Evolutionary conservation across 2,329 filamentous ascomycete genomes (phyloP).

Genomic region (Talaromyces marneffei): DNA sequence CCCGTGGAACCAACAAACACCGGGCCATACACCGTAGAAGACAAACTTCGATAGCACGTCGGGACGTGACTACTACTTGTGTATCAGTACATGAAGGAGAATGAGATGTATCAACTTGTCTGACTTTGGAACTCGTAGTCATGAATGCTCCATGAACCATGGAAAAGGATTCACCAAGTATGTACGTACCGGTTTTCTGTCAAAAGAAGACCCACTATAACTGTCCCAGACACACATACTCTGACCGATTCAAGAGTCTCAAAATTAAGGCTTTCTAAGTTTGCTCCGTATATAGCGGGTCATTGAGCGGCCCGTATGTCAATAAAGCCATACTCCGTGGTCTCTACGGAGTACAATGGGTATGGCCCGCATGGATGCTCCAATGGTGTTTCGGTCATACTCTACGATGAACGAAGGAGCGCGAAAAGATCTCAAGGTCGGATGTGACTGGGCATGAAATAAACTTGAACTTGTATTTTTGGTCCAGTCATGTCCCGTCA

Average conservation of each 20-base stretch:
- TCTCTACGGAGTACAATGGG: background rate
- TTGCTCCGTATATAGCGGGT: background rate
- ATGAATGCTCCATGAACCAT: background rate
- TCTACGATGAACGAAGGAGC: background rate
- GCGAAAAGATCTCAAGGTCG: background rate
- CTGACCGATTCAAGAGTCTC: background rate
- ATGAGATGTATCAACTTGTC: conserved; percentile 5
- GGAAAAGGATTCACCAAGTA: background rate
- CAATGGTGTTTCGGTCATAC: background rate
- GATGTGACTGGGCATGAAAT: background rate
- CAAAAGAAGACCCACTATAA: background rate
- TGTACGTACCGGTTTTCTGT: conserved; percentile 2
- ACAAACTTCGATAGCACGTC: background rate
- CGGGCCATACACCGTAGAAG: background rate
- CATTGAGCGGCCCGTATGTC: conserved; percentile 2
- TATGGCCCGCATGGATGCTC: background rate
- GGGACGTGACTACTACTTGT: background rate
- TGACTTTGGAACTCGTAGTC: background rate
- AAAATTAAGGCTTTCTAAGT: conserved; percentile 4
- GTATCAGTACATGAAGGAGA: background rate
- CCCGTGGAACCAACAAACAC: background rate
- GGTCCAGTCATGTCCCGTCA: background rate
- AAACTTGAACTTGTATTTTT: background rate
- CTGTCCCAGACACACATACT: background rate
- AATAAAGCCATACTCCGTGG: background rate